These are phyloP conservation scores for Phaeodactylum tricornutum DNA, from an alignment of 108 stramenopile species.

Conservation along the genomic window DNA sequence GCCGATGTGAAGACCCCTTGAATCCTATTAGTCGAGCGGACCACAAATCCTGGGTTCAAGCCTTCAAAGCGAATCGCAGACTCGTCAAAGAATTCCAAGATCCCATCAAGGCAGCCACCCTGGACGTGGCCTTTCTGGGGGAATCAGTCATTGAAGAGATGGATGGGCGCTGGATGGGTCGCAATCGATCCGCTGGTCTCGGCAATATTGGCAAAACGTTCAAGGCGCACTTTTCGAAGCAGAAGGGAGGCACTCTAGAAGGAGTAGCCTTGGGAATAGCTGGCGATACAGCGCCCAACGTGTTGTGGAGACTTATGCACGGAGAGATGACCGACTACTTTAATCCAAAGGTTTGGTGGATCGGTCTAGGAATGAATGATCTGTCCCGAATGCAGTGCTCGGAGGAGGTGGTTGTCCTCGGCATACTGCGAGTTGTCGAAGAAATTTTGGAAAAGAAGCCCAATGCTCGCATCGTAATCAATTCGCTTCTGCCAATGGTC, in stretches of 20 bases:
- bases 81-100: background rate
- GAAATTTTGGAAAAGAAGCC: constrained; percentile 52
- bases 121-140: constrained; percentile 75
- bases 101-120: background rate
- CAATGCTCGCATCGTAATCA: constrained; percentile 71
- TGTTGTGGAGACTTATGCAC: constrained; percentile 34
- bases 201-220: background rate
- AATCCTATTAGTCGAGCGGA: constrained; percentile 29
- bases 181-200: constrained; percentile 1
- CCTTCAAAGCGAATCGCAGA: constrained; percentile 37
- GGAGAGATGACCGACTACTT: constrained; percentile 58
- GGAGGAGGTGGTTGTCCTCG: constrained; percentile 70
- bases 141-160: constrained; percentile 73
- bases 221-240: background rate
- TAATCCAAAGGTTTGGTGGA: constrained; percentile 79
- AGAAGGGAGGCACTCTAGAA: background rate
- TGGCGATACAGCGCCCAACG: constrained; percentile 49
- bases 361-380: constrained; percentile 77
- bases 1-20: constrained; percentile 70
- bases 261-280: constrained; percentile 51
- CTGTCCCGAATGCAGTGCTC: constrained; percentile 64
- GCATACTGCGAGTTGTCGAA: constrained; percentile 72
- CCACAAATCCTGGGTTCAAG: constrained; percentile 40
- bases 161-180: constrained; percentile 75
- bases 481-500: constrained; percentile 48